Base-by-base conservation (phyloP, 2,329 filamentous ascomycete genomes). In the Pyrenochaeta sp. region DNA sequence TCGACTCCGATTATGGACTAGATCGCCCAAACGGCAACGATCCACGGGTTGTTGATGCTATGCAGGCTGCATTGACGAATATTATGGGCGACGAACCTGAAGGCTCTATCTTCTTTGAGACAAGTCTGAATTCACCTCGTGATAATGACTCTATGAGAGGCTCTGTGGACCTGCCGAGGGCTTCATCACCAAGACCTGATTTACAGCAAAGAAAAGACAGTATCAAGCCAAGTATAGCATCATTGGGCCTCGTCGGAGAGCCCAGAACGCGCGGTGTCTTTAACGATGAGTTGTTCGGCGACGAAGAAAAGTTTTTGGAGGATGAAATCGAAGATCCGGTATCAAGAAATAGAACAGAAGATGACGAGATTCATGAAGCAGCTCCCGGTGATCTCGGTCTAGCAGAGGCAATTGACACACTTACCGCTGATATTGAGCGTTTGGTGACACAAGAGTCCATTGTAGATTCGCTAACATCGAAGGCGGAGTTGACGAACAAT, bases 401-500 rank as follows among this genome's bases (percentile, higher is more conserved):
- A 30, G 91, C 92, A 0, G 96, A 99, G 78, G 94, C 96, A 9
- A 97, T 99, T 61, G 88, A 91, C 37, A 88, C 85, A 1, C 82
- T 99, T n/a, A 92, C 90, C 0, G 87, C 89, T 44, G 93, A 98
- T 60, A 97, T 99, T 58, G 92, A 97, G 67, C 91, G 92, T 61
- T 82, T 99, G 15, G 84, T 85, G 9, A 87, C 92, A 2, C 95
- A 99, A 75, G 92, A 97, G 64, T 89, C 90, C 1, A 91, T 99
- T 15, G 87, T 99, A 15, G 91, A 97, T 66, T 96, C 94, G 1
- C 79, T 99, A 52, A 95, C 91, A 2, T 87, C 90, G 51, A 99
- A 99, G 77, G 95, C 96, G 0, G 95, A 99, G 73, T 80, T 99
- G 46, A 99, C 95, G 1, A 99, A 99, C 73, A 99, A 99, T 71